These are phyloP conservation scores for Arctium lappa DNA, from an alignment of 129 eudicot genomes.

Conservation along the genomic window DNA sequence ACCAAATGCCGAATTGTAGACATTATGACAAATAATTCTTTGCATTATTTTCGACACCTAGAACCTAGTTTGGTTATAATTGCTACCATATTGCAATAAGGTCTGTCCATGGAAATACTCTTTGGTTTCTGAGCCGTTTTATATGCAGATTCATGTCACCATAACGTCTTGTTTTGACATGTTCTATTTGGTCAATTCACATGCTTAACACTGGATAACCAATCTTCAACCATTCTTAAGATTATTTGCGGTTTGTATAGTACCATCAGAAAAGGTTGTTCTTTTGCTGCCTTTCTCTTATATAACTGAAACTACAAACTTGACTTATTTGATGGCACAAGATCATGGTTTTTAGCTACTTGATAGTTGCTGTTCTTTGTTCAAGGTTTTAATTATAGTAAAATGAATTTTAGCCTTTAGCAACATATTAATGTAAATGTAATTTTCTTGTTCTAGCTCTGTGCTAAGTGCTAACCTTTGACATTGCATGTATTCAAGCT, in stretches of 20 bases:
- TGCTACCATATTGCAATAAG: background rate
- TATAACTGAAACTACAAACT: background rate
- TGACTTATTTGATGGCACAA: background rate
- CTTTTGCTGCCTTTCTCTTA: background rate
- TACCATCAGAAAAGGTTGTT: background rate
- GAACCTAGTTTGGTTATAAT: background rate
- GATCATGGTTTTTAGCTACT: background rate
- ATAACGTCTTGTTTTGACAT: no score
- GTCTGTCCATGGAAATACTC: background rate
- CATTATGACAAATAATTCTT: background rate
- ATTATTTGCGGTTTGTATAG: background rate
- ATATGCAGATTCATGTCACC: no score
- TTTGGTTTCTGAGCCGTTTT: background rate
- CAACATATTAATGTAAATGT: no score
- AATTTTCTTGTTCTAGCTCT: background rate
- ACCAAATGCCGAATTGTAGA: background rate
- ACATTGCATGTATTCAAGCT: background rate
- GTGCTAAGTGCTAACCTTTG: background rate
- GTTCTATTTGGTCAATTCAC: no score
- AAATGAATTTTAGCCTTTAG: background rate
- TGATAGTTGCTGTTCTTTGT: background rate
- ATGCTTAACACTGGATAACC: no score
- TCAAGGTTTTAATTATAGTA: background rate
- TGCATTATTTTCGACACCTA: background rate
- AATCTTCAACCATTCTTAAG: background rate